Evolutionary conservation across 2,329 filamentous ascomycete species (phyloP), one percentile per base, ranked within the genome.

Genomic region (Claviceps arundinis): DNA sequence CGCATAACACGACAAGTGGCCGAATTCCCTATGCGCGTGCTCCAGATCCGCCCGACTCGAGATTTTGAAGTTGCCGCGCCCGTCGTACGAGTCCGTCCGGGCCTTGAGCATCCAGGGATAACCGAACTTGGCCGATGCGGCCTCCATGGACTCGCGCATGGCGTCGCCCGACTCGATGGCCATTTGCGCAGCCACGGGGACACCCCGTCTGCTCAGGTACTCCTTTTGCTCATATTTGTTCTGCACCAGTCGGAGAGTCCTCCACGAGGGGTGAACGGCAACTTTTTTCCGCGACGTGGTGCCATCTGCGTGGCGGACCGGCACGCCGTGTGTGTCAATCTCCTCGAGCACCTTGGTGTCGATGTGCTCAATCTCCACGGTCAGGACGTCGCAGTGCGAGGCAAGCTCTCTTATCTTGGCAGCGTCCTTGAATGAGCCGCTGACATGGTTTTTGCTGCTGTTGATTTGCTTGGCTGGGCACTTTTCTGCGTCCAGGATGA

Each of bases 321-420:
- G 70, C 4, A 85, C 80, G 37, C 83, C 81, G 50, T 74, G 72
- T 16, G 79, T 78, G 4, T 80, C 81, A 53, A 96, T 81, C 63
- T 94, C 87, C 68, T 95, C 88, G 4, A 96, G 77, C 24, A 93
- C 84, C 50, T 88, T 75, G n/a, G 89, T 93, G 67, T 96, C 82
- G 54, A 96, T 85, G 69, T 96, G 91, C 73, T 97, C 91, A 57
- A 95, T 96, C 69, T 97, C 91, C 14, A 95, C 87, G 0, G 89
- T 96, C 55, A 96, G 73, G 16, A 95, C 80, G 64, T 95, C 87
- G 60, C 83, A 89, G 37, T 75, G 70, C 41, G 77, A 70, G 2
- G 91, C 89, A n/a, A 97, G 75, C 65, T 88, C 76, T 44, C 82
- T 80, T 57, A 97, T 89, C 57, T 87, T 84, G 37, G 80, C 78